Evolutionary conservation across 2,329 filamentous ascomycete species (phyloP).

Genomic region (Cercospora sesami): DNA sequence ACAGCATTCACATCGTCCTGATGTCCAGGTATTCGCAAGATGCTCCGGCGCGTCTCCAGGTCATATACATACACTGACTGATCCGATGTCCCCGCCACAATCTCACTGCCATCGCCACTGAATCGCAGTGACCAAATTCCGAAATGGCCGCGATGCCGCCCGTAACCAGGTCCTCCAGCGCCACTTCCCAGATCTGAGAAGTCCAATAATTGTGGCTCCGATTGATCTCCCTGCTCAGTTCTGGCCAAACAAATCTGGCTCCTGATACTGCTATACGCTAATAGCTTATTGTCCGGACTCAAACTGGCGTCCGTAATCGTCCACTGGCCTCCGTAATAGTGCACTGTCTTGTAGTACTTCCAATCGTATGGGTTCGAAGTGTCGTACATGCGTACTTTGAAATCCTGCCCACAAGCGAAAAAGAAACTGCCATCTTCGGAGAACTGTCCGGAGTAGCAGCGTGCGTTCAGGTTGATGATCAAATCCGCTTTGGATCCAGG

Average conservation of each 20-base stretch:
- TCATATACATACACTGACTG: conserved; percentile 86
- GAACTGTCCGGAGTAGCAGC: conserved; percentile 94
- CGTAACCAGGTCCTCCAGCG: conserved; percentile 34
- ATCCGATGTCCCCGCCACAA: conserved; percentile 83
- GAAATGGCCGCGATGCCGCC: conserved; percentile 35
- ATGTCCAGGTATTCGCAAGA: conserved; percentile 77
- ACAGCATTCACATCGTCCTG: conserved; percentile 92
- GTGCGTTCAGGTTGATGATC: conserved; percentile 80
- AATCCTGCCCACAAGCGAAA: conserved; percentile 88
- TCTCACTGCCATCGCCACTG: conserved; percentile 84
- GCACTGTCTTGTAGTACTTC: conserved; percentile 91
- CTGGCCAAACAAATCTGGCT: conserved; percentile 80
- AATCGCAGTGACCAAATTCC: conserved; percentile 84
- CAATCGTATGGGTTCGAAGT: conserved; percentile 93
- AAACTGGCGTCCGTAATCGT: conserved; percentile 92
- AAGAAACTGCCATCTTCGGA: conserved; percentile 98
- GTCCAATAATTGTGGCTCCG: conserved; percentile 78
- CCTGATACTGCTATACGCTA: conserved; percentile 89
- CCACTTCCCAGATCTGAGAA: conserved; percentile 57
- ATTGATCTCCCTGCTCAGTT: conserved; percentile 78
- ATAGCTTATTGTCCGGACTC: conserved; percentile 85
- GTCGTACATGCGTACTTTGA: conserved; percentile 94
- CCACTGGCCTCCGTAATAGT: conserved; percentile 93
- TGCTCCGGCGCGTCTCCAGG: conserved; percentile 73
- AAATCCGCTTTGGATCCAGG: conserved; percentile 77